Percentiles rank a stretch among this genome's conserved stretches.
phyloP scores from a whole-genome alignment of 139 green algal genomes.

The Tetradesmus obliquus region DNA sequence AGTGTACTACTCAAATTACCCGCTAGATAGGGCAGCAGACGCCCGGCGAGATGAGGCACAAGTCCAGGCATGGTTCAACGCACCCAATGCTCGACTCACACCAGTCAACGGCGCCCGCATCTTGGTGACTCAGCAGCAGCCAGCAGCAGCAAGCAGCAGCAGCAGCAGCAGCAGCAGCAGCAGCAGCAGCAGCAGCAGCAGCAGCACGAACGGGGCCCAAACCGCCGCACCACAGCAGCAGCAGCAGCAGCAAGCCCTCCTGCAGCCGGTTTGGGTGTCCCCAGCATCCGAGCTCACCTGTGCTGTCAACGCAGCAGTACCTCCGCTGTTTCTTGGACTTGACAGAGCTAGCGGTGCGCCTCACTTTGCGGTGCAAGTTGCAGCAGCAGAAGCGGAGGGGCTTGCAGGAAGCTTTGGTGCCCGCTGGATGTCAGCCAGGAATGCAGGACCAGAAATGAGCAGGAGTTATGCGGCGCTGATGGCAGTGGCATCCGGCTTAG shows the following conservation, averaged over 20 bases:
- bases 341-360: neutral
- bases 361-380: slow-evolving; percentile 54
- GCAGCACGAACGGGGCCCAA: neutral
- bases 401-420: neutral
- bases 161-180: neutral
- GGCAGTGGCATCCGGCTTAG: slow-evolving; percentile 61
- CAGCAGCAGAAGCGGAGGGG: neutral
- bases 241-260: neutral
- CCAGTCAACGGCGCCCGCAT: slow-evolving; percentile 7
- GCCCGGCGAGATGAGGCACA: slow-evolving; percentile 40
- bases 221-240: neutral
- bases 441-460: slow-evolving; percentile 55
- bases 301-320: neutral
- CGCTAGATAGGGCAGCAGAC: slow-evolving; percentile 53
- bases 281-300: slow-evolving; percentile 11
- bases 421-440: slow-evolving; percentile 54
- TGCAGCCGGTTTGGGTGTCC: slow-evolving; percentile 8
- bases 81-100: neutral
- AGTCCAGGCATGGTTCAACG: slow-evolving; percentile 40
- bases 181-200: slow-evolving; percentile 9
- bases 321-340: slow-evolving; percentile 31
- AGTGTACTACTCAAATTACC: slow-evolving; percentile 60
- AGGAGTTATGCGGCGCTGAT: slow-evolving; percentile 66
- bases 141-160: neutral
- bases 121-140: slow-evolving; percentile 2